Conservation (phyloP, 1,284 basidiomycete genomes). For the Ganoderma sinense region DNA sequence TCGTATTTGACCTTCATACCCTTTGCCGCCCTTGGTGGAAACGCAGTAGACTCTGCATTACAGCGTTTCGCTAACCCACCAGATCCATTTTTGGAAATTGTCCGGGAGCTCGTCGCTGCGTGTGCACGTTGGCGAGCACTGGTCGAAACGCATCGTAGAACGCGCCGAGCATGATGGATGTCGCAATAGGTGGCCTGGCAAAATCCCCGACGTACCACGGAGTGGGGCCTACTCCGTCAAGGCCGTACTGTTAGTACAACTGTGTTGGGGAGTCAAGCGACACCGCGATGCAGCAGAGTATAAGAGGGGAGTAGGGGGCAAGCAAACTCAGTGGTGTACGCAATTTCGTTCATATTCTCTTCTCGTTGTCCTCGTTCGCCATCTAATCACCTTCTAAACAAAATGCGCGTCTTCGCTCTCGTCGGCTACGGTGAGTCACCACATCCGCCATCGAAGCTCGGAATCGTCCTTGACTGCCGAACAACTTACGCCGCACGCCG, state of each 20-base stretch:
- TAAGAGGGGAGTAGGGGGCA: neutral
- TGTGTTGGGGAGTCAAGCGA: neutral
- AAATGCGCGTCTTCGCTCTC: neutral
- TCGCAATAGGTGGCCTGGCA: neutral
- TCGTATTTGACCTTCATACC: neutral
- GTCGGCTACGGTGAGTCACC: neutral
- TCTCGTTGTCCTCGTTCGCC: neutral
- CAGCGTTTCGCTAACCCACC: neutral
- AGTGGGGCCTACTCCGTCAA: neutral
- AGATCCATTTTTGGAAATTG: neutral
- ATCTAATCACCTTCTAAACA: neutral
- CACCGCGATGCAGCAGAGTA: neutral
- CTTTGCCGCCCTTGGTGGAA: neutral
- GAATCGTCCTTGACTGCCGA: neutral
- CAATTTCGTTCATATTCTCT: neutral
- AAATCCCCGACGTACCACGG: neutral
- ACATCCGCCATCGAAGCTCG: neutral
- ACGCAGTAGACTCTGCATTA: neutral
- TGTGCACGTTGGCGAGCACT: neutral
- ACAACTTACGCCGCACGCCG: neutral
- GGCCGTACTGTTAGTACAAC: neutral
- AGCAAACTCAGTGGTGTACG: neutral
- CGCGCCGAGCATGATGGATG: neutral
- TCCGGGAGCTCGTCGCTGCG: neutral
- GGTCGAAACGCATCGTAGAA: neutral